Evolutionary conservation across 768 basidiomycete species (phyloP), one percentile per base, ranked within the genome.

Genomic region (Amanita fuliginea): DNA sequence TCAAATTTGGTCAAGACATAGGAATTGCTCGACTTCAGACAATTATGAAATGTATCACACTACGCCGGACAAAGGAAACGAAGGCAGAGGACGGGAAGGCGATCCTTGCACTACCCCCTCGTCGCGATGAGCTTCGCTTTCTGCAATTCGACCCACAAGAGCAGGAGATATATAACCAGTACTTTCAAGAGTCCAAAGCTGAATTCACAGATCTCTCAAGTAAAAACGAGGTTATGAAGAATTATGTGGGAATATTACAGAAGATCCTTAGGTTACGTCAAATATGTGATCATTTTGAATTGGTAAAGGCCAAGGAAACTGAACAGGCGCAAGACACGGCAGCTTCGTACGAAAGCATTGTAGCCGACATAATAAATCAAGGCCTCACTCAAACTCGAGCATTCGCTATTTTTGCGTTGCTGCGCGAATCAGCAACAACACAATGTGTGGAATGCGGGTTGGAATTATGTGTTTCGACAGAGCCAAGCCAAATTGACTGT

Each of bases 191-290:
- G 60, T 92, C 89, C 48, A 93, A 92, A 67, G 86, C 88, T 42
- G 88, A 94, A 66, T 97, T 97, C 64, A 81, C 80, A 53, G 82
- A 89, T 60, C 72, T 97, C 55, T 80, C 86, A 26, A 74, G 81
- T 64, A 89, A 86, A 65, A 91, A 94, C 58, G 86, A 92, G 63
- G 85, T 96, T 47, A 89, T 94, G 84, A 96, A 96, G 77, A 97
- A 96, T 62, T 96, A 95, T 61, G 96, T 96, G 56, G 91, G 92
- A 48, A 95, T 99, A 58, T 66, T 99, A 56, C 95, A 97, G 66
- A 93, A 94, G 72, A 89, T 98, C 51, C 72, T 99, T 46, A 88
- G 94, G 19, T 75, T 99, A 41, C 86, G 96, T 47, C 95, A 98
- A 70, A 98, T 98, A 43, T 99, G 96, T 66, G 93, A 97, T 61